Evolutionary conservation across 78 protist species (phyloP).

Genomic region (Polysphondylium violaceum): DNA sequence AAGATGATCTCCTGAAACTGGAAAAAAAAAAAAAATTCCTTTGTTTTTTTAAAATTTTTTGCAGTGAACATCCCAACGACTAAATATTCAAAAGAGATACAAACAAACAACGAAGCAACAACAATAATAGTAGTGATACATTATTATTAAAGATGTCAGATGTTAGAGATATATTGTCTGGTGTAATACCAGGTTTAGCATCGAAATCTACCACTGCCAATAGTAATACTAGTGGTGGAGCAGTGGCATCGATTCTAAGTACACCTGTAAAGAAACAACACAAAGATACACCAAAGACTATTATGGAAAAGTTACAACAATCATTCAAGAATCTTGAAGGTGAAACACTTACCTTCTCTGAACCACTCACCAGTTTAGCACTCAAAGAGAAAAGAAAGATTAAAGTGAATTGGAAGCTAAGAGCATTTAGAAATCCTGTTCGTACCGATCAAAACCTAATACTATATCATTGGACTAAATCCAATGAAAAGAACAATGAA

Average conservation of each 20-base stretch:
- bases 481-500: conserved; percentile 45
- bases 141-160: conserved; percentile 59
- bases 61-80: background rate
- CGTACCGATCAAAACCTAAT: conserved; percentile 1
- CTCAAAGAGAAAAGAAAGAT: conserved; percentile 44
- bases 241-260: background rate
- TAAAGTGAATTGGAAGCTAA: conserved; percentile 27
- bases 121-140: background rate
- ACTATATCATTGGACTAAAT: conserved; percentile 53
- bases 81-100: background rate
- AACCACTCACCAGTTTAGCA: conserved; percentile 24
- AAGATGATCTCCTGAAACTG: no score
- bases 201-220: background rate
- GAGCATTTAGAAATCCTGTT: conserved; percentile 42
- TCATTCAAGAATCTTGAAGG: conserved; percentile 49
- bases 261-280: conserved; percentile 13
- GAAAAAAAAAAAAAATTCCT: conserved; percentile 2
- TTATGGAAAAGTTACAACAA: conserved; percentile 43
- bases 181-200: background rate
- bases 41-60: conserved; percentile 3
- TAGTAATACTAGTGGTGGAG: background rate
- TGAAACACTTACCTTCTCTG: conserved; percentile 50
- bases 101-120: background rate
- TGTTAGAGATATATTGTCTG: conserved; percentile 55
- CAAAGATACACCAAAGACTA: conserved; percentile 42